Conservation (phyloP, 352 stramenopile genomes). For the Phytophthora uliginosa region DNA sequence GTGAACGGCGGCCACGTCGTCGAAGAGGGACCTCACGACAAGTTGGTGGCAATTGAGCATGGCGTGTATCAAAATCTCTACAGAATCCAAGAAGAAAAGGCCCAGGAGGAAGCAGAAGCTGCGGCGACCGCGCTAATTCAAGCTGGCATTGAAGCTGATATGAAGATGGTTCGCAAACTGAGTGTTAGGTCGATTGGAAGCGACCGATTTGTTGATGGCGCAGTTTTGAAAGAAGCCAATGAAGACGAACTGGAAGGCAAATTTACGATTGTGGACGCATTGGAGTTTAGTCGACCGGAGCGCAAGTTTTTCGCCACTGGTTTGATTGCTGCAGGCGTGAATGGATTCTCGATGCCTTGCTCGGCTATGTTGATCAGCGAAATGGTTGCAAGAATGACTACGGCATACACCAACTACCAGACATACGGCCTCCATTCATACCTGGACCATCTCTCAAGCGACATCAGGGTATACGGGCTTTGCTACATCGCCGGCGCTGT, state of each 20-base stretch:
- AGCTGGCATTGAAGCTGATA: neutral
- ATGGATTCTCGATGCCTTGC: slow-evolving; percentile 45
- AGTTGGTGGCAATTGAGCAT: slow-evolving; percentile 41
- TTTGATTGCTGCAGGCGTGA: slow-evolving; percentile 35
- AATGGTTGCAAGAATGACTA: slow-evolving; percentile 35
- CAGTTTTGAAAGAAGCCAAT: neutral
- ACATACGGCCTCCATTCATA: slow-evolving; percentile 21
- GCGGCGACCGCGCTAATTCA: slow-evolving; percentile 23
- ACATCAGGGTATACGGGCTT: slow-evolving; percentile 35
- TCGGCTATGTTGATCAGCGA: slow-evolving; percentile 40
- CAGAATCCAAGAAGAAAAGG: slow-evolving; percentile 27
- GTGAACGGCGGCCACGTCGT: slow-evolving; percentile 51
- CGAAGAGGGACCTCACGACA: slow-evolving; percentile 49
- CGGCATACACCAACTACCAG: slow-evolving; percentile 24
- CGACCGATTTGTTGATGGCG: neutral
- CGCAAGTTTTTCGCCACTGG: slow-evolving; percentile 47
- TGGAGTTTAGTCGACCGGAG: slow-evolving; percentile 41
- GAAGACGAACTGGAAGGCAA: slow-evolving; percentile 6
- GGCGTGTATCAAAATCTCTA: slow-evolving; percentile 22
- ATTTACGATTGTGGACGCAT: slow-evolving; percentile 39
- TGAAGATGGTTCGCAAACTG: slow-evolving; percentile 11
- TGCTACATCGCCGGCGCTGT: slow-evolving; percentile 47
- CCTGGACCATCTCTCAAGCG: slow-evolving; percentile 41
- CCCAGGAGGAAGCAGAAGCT: slow-evolving; percentile 22
- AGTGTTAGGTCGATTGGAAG: slow-evolving; percentile 12